Base-by-base conservation (phyloP, 345 rosid genomes). In the Boechera stricta region DNA sequence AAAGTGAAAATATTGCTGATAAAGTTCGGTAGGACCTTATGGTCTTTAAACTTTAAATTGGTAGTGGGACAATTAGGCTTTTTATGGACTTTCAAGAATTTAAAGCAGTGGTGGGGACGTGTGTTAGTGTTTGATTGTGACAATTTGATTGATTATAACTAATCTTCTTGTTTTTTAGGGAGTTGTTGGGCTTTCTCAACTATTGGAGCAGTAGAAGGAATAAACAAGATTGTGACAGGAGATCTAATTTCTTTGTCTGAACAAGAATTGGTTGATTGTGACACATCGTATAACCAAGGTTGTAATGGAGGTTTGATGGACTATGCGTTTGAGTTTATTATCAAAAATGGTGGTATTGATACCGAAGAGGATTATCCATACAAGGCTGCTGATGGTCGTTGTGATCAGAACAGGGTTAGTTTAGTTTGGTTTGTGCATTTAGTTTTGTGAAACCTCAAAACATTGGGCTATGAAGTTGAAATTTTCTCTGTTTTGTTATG, bases 131-230 rank as follows among this genome's bases (percentile, higher is more conserved):
- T 42, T 3, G 32, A 71, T 60, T 16, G 26, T 48, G 26, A 5
- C 12, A 18, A 31, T 58, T 31, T 58, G 48, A 58, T 48, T 70
- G 53, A 57, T 55, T 4, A 16, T 47, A 65, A 71, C 13, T 47
- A 57, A 67, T 67, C 59, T 63, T 33, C 15, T 67, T 53, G 0
- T 72, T 61, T 0, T 0, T 21, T 45, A 91, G 99, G 99, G 89
- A 89, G 97, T 65, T 95, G 99, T 86, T 95, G 99, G 99, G 99
- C 99, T 0, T 95, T 95, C 73, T 89, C 99, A 31, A 79, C 98
- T 0, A 77, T 95, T 57, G 96, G 93, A 26, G 90, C 97, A 0
- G 98, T 95, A 80, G 99, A 95, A 75, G 99, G 99, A 32, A 83
- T 95, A 41, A 95, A 91, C 89, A 76, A 91, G 84, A 87, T 95